phyloP scores from a whole-genome alignment of 2,329 filamentous ascomycete genomes.

The Colletotrichum sp. region DNA sequence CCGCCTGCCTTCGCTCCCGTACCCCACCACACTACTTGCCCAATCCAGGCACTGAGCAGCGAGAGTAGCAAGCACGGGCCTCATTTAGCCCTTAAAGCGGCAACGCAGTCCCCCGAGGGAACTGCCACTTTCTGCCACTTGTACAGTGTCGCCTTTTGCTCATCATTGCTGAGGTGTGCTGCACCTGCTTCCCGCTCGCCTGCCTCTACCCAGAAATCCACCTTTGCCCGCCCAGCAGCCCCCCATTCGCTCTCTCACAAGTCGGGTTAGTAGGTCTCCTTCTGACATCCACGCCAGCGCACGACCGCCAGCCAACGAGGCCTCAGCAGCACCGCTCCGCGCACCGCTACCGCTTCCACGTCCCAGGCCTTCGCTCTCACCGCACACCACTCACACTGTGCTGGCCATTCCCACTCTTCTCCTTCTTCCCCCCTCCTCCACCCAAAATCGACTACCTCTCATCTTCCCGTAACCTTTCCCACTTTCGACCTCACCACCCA shows the following conservation, averaged over 20 bases:
- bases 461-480: slow-evolving; percentile 24
- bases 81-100: slow-evolving; percentile 8
- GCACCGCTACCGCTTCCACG: neutral
- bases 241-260: slow-evolving; percentile 19
- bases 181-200: neutral
- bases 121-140: slow-evolving; percentile 18
- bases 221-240: neutral
- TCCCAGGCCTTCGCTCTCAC: slow-evolving; percentile 1
- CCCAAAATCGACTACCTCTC: slow-evolving; percentile 24
- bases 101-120: slow-evolving; percentile 1
- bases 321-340: slow-evolving; percentile 3
- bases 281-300: slow-evolving; percentile 20
- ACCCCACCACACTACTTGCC: slow-evolving; percentile 22
- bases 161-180: neutral
- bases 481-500: slow-evolving; percentile 24
- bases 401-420: slow-evolving; percentile 23
- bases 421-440: slow-evolving; percentile 26
- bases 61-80: neutral
- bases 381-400: slow-evolving; percentile 17
- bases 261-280: slow-evolving; percentile 20
- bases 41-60: slow-evolving; percentile 7
- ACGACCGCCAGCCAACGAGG: neutral
- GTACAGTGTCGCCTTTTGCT: slow-evolving; percentile 6
- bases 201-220: neutral
- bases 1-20: slow-evolving; percentile 8